Conservation (phyloP, 805 yeast species). For the Schwanniomyces yamadae region DNA sequence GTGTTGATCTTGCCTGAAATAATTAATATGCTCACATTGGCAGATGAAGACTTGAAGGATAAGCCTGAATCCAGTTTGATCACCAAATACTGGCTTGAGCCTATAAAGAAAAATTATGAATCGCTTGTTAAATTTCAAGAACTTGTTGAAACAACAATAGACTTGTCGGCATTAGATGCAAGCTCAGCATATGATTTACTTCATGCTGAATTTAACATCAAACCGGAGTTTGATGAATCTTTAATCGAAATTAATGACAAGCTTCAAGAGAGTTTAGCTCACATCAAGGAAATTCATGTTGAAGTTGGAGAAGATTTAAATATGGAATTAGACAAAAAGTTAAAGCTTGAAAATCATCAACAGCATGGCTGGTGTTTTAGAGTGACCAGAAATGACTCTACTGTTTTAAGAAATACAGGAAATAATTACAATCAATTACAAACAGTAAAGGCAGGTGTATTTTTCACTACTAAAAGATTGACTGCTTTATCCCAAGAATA, state of each 20-base stretch:
- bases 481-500: constrained; percentile 59
- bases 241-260: constrained; percentile 58
- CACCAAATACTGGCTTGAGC: constrained; percentile 53
- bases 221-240: constrained; percentile 85
- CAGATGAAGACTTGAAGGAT: constrained; percentile 32
- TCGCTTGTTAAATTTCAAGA: constrained; percentile 72
- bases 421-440: constrained; percentile 72
- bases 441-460: constrained; percentile 94
- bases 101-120: constrained; percentile 47
- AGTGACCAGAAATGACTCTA: constrained; percentile 85
- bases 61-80: constrained; percentile 37
- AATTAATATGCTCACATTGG: constrained; percentile 47
- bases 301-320: constrained; percentile 70
- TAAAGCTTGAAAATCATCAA: constrained; percentile 84
- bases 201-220: constrained; percentile 75
- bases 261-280: constrained; percentile 52
- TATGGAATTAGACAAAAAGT: constrained; percentile 82
- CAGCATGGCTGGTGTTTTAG: constrained; percentile 94
- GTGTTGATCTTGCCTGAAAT: constrained; percentile 70
- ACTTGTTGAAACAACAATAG: constrained; percentile 89
- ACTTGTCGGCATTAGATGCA: constrained; percentile 74
- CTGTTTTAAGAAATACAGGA: constrained; percentile 60
- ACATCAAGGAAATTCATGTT: constrained; percentile 55
- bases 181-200: constrained; percentile 28
- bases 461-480: constrained; percentile 73